Conservation (phyloP, 805 yeast species). For the Myxozyma mucilagina region DNA sequence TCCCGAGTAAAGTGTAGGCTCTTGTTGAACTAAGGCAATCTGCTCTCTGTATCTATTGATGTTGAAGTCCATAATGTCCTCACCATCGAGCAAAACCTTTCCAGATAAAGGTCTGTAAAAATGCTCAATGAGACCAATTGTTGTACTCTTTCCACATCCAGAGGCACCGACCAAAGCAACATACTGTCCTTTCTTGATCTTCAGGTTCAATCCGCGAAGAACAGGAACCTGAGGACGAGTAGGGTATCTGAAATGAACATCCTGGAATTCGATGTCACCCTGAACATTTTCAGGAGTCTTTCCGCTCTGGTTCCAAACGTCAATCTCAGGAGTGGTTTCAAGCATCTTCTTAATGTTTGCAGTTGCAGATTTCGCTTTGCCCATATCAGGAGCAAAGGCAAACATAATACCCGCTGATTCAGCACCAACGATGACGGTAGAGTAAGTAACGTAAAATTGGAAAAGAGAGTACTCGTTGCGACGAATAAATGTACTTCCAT, state of each 20-base stretch:
- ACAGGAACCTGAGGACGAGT: constrained; percentile 37
- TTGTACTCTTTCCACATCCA: constrained; percentile 50
- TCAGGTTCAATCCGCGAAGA: constrained; percentile 34
- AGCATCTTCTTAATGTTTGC: constrained; percentile 40
- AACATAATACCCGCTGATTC: constrained; percentile 46
- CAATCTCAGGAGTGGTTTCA: constrained; percentile 42
- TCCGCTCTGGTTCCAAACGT: constrained; percentile 39
- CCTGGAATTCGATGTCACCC: constrained; percentile 56
- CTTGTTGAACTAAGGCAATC: constrained; percentile 64
- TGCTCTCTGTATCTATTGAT: constrained; percentile 54
- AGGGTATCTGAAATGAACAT: constrained; percentile 39
- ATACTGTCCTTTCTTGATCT: constrained; percentile 71
- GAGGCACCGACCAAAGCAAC: constrained; percentile 93
- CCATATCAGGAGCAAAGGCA: constrained; percentile 48
- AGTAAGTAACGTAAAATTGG: constrained; percentile 45
- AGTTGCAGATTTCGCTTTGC: constrained; percentile 45
- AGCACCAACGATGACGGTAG: constrained; percentile 45
- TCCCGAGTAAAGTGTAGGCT: constrained; percentile 65
- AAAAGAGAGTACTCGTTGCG: constrained; percentile 37
- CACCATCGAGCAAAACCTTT: constrained; percentile 74
- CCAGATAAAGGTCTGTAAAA: constrained; percentile 54
- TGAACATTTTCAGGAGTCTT: constrained; percentile 31
- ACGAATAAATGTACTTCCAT: constrained; percentile 43
- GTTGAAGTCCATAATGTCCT: constrained; percentile 68
- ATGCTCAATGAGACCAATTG: constrained; percentile 56